Base-by-base conservation (phyloP, 2,329 filamentous ascomycete genomes). In the Niveomyces coronatus region DNA sequence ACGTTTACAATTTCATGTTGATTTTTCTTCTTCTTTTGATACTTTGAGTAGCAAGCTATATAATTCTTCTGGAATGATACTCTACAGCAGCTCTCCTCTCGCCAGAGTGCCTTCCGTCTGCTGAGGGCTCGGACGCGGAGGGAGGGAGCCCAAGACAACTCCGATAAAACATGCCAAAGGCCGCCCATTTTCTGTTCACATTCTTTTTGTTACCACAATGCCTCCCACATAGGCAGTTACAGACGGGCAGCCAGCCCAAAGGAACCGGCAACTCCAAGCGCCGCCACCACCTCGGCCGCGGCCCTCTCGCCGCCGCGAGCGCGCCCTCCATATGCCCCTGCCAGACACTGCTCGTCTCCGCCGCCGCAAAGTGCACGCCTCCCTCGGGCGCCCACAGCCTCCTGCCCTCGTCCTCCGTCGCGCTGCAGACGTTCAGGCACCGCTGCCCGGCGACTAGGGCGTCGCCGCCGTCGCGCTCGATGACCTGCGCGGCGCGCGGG, bases 271-370 rank as follows among this genome's bases (percentile, higher is more conserved):
- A 7, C 16, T 23, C 29, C 33, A n/a, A 41, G 9, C 9, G n/a
- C 23, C 15, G 33, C 18, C 11, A 40, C 4, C 11, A 44, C 30
- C 34, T 50, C 47, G 15, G 44, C 33, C 0, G 47, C 47, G 3
- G 37, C 43, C n/a, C 44, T 40, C 14, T 44, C 42, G 4, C 45
- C 49, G 49, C 42, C 16, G 41, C 43, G 31, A 52, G 28, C 1
- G 46, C 46, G 9, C 49, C 49, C 31, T 52, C 49, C 9, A 44
- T 26, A 15, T 50, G 46, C 6, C 49, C 49, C n/a, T 39, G 43
- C 47, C 45, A 50, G 3, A 47, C 36, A 20, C 29, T 39, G n/a
- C 46, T 47, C 4, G 47, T 44, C 19, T 50, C 46, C 1, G 47
- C 41, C 20, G 46, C 49, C 5, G 44, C 43, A 30, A 51, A 51